Percentiles rank a stretch among this genome's conserved stretches.
Conservation (phyloP, 345 rosid species). For the Ceriops zippeliana region DNA sequence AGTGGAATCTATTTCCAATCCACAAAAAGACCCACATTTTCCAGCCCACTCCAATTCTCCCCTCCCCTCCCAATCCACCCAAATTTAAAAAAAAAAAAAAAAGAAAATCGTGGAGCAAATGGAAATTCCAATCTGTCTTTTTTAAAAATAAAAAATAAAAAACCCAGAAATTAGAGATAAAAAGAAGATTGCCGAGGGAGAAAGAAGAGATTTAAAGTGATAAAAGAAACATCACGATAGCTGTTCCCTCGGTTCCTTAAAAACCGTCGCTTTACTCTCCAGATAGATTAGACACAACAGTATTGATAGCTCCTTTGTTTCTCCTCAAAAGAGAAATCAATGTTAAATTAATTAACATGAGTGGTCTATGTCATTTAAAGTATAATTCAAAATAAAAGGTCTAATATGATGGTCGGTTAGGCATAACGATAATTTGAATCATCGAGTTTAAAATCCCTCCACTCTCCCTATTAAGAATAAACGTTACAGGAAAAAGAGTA, state of each 20-base stretch:
- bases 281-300: constrained; percentile 20
- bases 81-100: too few species aligned
- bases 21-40: too few species aligned
- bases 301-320: constrained; percentile 32
- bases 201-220: constrained; percentile 43
- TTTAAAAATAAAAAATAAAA: too few species aligned
- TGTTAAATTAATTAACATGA: too few species aligned
- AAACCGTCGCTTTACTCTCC: constrained; percentile 28
- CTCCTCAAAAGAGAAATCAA: constrained; percentile 56
- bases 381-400: too few species aligned
- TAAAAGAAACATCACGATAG: constrained; percentile 34
- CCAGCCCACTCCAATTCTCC: neutral
- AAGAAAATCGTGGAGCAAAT: neutral
- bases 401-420: too few species aligned
- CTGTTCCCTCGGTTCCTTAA: constrained; percentile 27
- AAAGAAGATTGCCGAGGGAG: constrained; percentile 26
- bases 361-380: too few species aligned
- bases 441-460: too few species aligned
- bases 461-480: too few species aligned
- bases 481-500: too few species aligned
- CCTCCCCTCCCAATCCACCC: neutral
- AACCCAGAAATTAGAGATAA: neutral
- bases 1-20: too few species aligned
- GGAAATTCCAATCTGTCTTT: neutral
- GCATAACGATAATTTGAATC: too few species aligned